phyloP scores from a whole-genome alignment of 1,139 yeast species.

The Debaryomyces sp. region DNA sequence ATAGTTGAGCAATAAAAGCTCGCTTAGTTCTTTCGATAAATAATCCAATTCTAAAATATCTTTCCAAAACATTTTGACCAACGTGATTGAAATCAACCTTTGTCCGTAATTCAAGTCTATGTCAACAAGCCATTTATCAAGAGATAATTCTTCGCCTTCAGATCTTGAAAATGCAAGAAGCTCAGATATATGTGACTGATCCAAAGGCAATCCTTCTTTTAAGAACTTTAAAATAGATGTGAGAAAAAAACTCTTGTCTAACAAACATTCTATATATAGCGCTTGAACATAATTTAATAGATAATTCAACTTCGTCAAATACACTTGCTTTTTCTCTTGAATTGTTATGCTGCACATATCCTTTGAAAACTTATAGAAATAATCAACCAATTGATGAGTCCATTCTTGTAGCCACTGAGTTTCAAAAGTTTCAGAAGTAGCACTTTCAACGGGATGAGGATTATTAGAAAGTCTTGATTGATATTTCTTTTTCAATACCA shows the following conservation, averaged over 20 bases:
- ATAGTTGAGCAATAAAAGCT: slow-evolving; percentile 48
- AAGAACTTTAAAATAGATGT: slow-evolving; percentile 64
- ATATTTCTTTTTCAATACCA: slow-evolving; percentile 61
- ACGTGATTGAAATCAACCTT: slow-evolving; percentile 48
- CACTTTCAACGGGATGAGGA: slow-evolving; percentile 9
- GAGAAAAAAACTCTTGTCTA: slow-evolving; percentile 64
- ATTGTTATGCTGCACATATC: slow-evolving; percentile 32
- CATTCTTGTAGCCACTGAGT: slow-evolving; percentile 79
- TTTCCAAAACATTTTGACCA: slow-evolving; percentile 72
- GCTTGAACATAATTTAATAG: slow-evolving; percentile 61
- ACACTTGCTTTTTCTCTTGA: slow-evolving; percentile 39
- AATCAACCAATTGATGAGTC: slow-evolving; percentile 78
- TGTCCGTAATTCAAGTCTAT: slow-evolving; percentile 40
- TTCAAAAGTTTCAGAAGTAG: slow-evolving; percentile 40
- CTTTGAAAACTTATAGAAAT: slow-evolving; percentile 53
- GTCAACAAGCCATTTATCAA: slow-evolving; percentile 15
- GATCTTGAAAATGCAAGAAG: slow-evolving; percentile 16
- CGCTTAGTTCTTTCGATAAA: slow-evolving; percentile 62
- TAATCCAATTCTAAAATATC: slow-evolving; percentile 58
- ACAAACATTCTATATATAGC: slow-evolving; percentile 65
- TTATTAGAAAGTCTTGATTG: slow-evolving; percentile 19
- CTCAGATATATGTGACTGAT: slow-evolving; percentile 25
- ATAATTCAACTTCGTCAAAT: slow-evolving; percentile 60
- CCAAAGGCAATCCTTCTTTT: slow-evolving; percentile 53
- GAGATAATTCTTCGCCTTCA: slow-evolving; percentile 14